Evolutionary conservation across 306 rosid genomes (phyloP).

Genomic region (Prunus dulcis): DNA sequence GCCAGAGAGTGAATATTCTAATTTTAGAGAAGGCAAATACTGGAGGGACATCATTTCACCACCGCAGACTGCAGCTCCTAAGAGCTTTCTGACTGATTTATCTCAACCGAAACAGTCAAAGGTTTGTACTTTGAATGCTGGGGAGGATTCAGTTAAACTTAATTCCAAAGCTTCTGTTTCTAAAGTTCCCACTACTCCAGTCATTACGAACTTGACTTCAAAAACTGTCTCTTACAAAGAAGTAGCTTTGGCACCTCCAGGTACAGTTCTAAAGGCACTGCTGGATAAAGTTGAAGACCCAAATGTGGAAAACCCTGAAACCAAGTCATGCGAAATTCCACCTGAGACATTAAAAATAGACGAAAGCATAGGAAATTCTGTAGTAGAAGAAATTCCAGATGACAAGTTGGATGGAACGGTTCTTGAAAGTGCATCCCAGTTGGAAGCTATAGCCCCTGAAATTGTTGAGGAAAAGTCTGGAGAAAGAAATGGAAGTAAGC

Average conservation of each 20-base stretch:
- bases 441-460: constrained; percentile 43
- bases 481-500: constrained; percentile 79
- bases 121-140: constrained; percentile 30
- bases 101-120: constrained; percentile 47
- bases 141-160: constrained; percentile 37
- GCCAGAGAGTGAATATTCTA: constrained; percentile 43
- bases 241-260: constrained; percentile 95
- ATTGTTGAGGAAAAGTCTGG: constrained; percentile 47
- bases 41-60: constrained; percentile 45
- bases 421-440: constrained; percentile 28
- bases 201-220: constrained; percentile 61
- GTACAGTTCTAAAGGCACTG: constrained; percentile 65
- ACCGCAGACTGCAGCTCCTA: constrained; percentile 39
- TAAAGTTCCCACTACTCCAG: constrained; percentile 43
- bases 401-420: constrained; percentile 34
- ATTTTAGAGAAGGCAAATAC: constrained; percentile 40
- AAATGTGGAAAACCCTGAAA: constrained; percentile 41
- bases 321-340: constrained; percentile 23
- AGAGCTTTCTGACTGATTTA: constrained; percentile 26
- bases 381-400: constrained; percentile 30
- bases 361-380: constrained; percentile 34
- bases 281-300: constrained; percentile 43
- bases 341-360: constrained; percentile 35
- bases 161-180: constrained; percentile 39
- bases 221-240: constrained; percentile 91